Conservation (phyloP, 306 rosid genomes). For the Prunus salicina region DNA sequence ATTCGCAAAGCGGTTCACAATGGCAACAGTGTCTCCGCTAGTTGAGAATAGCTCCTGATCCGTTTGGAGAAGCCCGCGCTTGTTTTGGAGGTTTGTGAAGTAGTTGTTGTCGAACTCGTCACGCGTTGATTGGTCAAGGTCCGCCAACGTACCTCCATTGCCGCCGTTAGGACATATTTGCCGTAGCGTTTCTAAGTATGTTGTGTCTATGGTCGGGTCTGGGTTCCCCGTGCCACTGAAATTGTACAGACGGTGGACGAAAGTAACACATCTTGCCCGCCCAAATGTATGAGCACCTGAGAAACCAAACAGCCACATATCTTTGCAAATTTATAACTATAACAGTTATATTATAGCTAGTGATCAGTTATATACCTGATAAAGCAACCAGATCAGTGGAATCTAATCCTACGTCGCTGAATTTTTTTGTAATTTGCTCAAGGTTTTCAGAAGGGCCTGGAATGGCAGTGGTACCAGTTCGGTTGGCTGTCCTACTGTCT, state of each 20-base stretch:
- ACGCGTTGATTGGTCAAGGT: slow-evolving; percentile 37
- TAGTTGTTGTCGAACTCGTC: slow-evolving; percentile 40
- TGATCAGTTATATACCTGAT: slow-evolving; percentile 20
- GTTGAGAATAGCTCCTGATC: slow-evolving; percentile 46
- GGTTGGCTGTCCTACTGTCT: slow-evolving; percentile 45
- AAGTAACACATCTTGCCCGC: slow-evolving; percentile 21
- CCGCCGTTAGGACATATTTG: slow-evolving; percentile 37
- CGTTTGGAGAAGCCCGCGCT: slow-evolving; percentile 34
- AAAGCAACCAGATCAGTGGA: slow-evolving; percentile 53
- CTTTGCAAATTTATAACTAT: background rate
- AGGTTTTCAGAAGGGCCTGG: background rate
- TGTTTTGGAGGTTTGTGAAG: slow-evolving; percentile 39
- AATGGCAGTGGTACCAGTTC: slow-evolving; percentile 3
- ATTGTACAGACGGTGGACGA: slow-evolving; percentile 21
- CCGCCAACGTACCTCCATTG: background rate
- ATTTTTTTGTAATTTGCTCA: slow-evolving; percentile 23
- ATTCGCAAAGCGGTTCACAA: slow-evolving; percentile 33
- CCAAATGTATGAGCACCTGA: slow-evolving; percentile 54
- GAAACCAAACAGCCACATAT: background rate
- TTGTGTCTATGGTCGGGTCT: slow-evolving; percentile 28
- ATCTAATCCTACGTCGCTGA: slow-evolving; percentile 48
- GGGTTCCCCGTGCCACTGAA: slow-evolving; percentile 22
- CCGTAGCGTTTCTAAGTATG: slow-evolving; percentile 25
- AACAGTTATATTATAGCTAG: too few relatives aligned
- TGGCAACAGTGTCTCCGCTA: slow-evolving; percentile 16